Base-by-base conservation (phyloP, 257 asterid species). In the Rauvolfia tetraphylla region DNA sequence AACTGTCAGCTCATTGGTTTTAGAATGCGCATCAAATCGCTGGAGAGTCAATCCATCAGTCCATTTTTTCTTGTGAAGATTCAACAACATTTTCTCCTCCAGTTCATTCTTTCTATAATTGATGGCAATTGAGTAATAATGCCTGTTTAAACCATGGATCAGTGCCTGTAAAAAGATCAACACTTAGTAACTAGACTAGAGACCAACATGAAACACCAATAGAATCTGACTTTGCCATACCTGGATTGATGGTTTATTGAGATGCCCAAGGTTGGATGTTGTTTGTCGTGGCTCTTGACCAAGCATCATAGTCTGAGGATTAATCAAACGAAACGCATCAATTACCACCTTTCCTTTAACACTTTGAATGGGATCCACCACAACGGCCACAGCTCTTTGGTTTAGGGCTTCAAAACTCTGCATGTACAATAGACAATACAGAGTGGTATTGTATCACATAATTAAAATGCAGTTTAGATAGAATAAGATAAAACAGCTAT, bases 271-370 rank as follows among this genome's bases (percentile, higher is more conserved):
- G 77, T 95, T 95, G 80, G 99, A 95, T 67, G 98, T 95, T 54
- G 99, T 92, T 77, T 95, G 99, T 2, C 99, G 88, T 51, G 99
- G 99, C 87, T 95, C 99, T 82, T 95, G 99, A 72, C 99, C 98
- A 62, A 95, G 97, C 98, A 95, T 95, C 98, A 95, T 95, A 44
- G 98, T 92, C 77, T 95, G 99, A 71, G 99, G 99, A 80, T 92
- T 91, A 78, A 95, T 95, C 78, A 92, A 85, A 61, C 97, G 95
- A 48, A 95, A 92, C 65, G 98, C 98, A 79, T 92, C 98, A 17
- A 95, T 95, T n/a, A 95, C 98, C 79, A 95, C 98, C 85, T 95
- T 92, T 29, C 98, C 97, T 84, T 95, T 92, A 34, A 95, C 98
- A 86, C 98, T 95, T 86, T 95, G 98, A 76, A 92, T 95, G 4